Evolutionary conservation across 1,284 basidiomycete genomes (phyloP).

Genomic region (Marasmius fiardii): DNA sequence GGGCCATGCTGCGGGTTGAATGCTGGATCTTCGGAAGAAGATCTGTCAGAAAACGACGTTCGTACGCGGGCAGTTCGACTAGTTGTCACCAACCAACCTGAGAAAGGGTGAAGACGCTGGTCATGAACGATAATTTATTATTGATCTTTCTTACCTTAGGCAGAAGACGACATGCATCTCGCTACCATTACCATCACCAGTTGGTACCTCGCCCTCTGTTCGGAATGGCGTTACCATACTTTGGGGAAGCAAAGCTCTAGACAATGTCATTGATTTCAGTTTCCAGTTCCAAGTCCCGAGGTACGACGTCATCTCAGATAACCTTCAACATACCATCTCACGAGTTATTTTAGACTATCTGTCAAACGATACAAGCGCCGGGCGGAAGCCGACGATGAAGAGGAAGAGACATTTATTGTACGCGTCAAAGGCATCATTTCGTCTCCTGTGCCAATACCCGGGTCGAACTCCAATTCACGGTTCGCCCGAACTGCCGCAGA

Average conservation of each 20-base stretch:
- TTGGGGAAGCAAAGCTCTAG: slow-evolving; percentile 83
- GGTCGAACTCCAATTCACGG: slow-evolving; percentile 78
- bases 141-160: background rate
- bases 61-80: slow-evolving; percentile 52
- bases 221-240: slow-evolving; percentile 54
- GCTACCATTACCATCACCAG: slow-evolving; percentile 7
- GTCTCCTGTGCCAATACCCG: slow-evolving; percentile 59
- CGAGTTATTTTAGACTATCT: background rate
- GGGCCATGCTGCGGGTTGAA: slow-evolving; percentile 53
- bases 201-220: slow-evolving; percentile 5
- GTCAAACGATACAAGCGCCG: background rate
- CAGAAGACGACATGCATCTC: slow-evolving; percentile 10
- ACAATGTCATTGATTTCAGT: slow-evolving; percentile 73
- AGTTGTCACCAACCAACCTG: slow-evolving; percentile 70
- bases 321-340: background rate
- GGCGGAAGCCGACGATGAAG: slow-evolving; percentile 22
- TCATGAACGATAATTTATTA: background rate
- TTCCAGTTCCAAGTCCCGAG: slow-evolving; percentile 68
- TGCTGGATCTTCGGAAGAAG: background rate
- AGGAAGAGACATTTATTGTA: slow-evolving; percentile 16
- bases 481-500: slow-evolving; percentile 78
- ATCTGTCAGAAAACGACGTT: background rate
- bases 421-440: slow-evolving; percentile 19
- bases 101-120: slow-evolving; percentile 57
- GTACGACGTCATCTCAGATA: slow-evolving; percentile 34